Evolutionary conservation across 371 early-diverging fungal genomes (phyloP).

Genomic region (Encephalitozoon cuniculi): DNA sequence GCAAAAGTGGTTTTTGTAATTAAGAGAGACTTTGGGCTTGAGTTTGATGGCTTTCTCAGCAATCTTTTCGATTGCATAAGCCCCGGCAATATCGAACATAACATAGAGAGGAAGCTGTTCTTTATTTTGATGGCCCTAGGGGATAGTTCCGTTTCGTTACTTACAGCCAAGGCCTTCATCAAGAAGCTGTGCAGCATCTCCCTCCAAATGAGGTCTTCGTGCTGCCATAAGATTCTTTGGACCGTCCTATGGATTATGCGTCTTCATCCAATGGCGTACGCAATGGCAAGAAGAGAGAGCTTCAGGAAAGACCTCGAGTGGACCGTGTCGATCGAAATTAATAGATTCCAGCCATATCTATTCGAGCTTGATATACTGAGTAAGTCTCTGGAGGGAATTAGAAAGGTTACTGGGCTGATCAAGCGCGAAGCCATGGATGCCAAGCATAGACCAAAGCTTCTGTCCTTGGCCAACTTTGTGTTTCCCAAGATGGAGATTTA

Average conservation of each 20-base stretch:
- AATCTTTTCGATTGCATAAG: not conserved
- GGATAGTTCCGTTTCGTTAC: not conserved
- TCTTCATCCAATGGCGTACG: conserved; percentile 33
- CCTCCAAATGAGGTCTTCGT: not conserved
- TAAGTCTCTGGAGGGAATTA: not conserved
- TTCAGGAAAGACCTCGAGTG: not conserved
- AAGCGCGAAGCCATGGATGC: not conserved
- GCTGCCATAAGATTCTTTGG: conserved; percentile 15
- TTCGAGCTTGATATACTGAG: conserved; percentile 8
- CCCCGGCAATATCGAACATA: not conserved
- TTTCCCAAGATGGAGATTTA: conserved; percentile 1
- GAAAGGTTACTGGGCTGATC: not conserved
- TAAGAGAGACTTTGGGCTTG: conserved; percentile 6
- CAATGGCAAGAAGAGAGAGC: not conserved
- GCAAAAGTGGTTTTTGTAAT: conserved; percentile 7
- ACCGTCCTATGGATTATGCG: conserved; percentile 22
- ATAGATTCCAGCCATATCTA: not conserved
- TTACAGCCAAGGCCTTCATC: not conserved
- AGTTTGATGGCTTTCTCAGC: conserved; percentile 21
- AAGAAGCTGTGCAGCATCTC: not conserved
- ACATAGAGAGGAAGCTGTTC: conserved; percentile 16
- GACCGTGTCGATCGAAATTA: not conserved
- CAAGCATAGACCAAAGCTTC: not conserved
- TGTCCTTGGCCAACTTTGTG: not conserved
- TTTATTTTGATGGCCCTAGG: conserved; percentile 17